Conservation (phyloP, 1,284 basidiomycete genomes). For the Marasmius fiardii region DNA sequence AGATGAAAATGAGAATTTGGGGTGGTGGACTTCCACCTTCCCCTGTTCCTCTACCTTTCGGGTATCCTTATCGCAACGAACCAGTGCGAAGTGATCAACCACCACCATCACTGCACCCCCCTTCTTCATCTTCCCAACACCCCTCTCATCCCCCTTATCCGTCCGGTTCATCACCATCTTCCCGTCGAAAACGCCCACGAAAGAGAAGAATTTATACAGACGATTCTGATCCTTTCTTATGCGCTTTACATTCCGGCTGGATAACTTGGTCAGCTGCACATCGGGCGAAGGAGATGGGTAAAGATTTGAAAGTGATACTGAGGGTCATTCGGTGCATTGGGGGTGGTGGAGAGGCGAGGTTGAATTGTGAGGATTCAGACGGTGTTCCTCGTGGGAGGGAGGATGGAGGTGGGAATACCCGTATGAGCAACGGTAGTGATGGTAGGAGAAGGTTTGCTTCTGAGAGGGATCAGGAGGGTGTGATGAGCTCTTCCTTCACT, state of each 20-base stretch:
- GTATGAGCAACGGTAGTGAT: constrained; percentile 16
- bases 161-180: neutral
- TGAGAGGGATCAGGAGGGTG: neutral
- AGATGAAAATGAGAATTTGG: constrained; percentile 50
- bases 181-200: constrained; percentile 10
- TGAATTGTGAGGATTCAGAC: neutral
- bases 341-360: constrained; percentile 19
- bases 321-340: constrained; percentile 48
- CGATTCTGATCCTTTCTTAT: constrained; percentile 70
- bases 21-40: constrained; percentile 54
- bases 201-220: constrained; percentile 61
- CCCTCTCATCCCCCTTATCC: neutral
- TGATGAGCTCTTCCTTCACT: constrained; percentile 8
- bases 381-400: constrained; percentile 13
- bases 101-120: neutral
- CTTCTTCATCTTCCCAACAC: neutral
- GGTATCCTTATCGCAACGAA: neutral
- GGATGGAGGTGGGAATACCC: constrained; percentile 15
- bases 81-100: constrained; percentile 7
- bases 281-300: constrained; percentile 46
- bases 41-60: constrained; percentile 10
- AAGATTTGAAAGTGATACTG: constrained; percentile 54
- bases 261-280: constrained; percentile 57
- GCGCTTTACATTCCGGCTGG: constrained; percentile 68
- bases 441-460: neutral